A percentile compares a stretch with the other conserved stretches of the same genome.
phyloP scores from a whole-genome alignment of 768 basidiomycete genomes.

The Phylloporus arenicola region DNA sequence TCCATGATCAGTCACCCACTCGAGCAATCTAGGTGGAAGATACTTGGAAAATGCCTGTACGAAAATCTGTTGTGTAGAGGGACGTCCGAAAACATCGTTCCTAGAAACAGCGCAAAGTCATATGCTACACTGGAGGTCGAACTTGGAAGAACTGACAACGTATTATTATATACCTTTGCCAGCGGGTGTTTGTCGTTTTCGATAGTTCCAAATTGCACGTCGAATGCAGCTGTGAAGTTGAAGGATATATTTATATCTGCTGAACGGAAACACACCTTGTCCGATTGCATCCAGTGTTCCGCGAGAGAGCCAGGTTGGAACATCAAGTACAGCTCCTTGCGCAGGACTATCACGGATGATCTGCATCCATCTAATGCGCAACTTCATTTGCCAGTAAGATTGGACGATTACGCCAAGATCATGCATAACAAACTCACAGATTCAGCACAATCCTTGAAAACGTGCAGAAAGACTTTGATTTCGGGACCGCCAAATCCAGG shows the following conservation, averaged over 20 bases:
- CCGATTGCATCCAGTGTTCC: constrained; percentile 49
- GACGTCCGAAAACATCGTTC: constrained; percentile 9
- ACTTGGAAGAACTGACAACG: constrained; percentile 3
- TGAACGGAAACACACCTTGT: constrained; percentile 30
- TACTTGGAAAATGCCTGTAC: constrained; percentile 9
- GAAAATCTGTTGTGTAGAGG: constrained; percentile 6
- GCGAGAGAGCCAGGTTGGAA: constrained; percentile 33
- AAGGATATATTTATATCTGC: background rate
- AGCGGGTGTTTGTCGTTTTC: constrained; percentile 1
- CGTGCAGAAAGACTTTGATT: constrained; percentile 42
- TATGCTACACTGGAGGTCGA: too few species aligned
- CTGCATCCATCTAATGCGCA: constrained; percentile 23
- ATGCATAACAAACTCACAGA: constrained; percentile 13
- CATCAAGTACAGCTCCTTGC: constrained; percentile 17
- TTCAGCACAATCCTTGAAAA: constrained; percentile 39
- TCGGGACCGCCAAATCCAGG: constrained; percentile 51
- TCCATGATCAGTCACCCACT: constrained; percentile 30
- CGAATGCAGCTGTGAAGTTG: constrained; percentile 37
- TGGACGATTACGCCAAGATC: constrained; percentile 1
- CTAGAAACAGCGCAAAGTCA: constrained; percentile 16
- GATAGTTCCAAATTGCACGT: constrained; percentile 20
- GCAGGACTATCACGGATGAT: constrained; percentile 5
- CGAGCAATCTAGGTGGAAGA: constrained; percentile 20
- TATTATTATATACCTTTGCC: constrained; percentile 4
- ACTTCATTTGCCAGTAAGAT: constrained; percentile 22